Evolutionary conservation across 2,329 filamentous ascomycete genomes (phyloP).

Genomic region (Sordariomycetes sp.): DNA sequence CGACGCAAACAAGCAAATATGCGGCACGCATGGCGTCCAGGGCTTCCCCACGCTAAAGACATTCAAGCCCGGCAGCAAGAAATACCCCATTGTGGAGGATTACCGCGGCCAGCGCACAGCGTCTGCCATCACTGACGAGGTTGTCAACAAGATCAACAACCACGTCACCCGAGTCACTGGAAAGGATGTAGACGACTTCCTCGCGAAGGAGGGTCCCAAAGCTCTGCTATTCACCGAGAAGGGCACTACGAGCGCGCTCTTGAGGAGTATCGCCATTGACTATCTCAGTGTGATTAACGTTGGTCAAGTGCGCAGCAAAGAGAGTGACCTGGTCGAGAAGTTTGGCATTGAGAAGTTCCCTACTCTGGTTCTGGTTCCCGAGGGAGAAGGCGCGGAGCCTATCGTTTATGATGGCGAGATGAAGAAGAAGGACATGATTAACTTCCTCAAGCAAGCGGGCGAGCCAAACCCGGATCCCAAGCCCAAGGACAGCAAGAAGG

Average conservation of each 20-base stretch:
- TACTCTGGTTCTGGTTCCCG: constrained; percentile 66
- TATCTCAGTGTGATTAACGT: constrained; percentile 73
- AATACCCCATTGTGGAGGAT: constrained; percentile 74
- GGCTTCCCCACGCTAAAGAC: constrained; percentile 97
- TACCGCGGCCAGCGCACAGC: constrained; percentile 78
- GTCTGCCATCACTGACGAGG: constrained; percentile 79
- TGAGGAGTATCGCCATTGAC: constrained; percentile 83
- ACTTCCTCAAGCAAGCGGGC: constrained; percentile 73
- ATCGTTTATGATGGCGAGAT: constrained; percentile 74
- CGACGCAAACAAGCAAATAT: constrained; percentile 82
- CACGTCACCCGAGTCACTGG: constrained; percentile 76
- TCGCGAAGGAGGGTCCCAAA: constrained; percentile 67
- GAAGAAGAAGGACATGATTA: constrained; percentile 72
- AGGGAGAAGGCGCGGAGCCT: constrained; percentile 54
- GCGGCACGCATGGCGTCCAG: constrained; percentile 75
- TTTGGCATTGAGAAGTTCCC: constrained; percentile 76
- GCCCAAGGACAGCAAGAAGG: constrained; percentile 26
- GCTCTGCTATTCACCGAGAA: constrained; percentile 92
- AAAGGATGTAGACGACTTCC: constrained; percentile 68
- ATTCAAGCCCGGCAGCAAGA: constrained; percentile 73
- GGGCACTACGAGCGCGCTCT: constrained; percentile 71
- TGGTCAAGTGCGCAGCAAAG: constrained; percentile 77
- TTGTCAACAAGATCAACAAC: constrained; percentile 84
- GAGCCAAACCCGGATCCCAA: constrained; percentile 68
- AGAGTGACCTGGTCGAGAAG: constrained; percentile 58